Conservation (phyloP, 768 basidiomycete genomes). For the Infundibulicybe gibba region DNA sequence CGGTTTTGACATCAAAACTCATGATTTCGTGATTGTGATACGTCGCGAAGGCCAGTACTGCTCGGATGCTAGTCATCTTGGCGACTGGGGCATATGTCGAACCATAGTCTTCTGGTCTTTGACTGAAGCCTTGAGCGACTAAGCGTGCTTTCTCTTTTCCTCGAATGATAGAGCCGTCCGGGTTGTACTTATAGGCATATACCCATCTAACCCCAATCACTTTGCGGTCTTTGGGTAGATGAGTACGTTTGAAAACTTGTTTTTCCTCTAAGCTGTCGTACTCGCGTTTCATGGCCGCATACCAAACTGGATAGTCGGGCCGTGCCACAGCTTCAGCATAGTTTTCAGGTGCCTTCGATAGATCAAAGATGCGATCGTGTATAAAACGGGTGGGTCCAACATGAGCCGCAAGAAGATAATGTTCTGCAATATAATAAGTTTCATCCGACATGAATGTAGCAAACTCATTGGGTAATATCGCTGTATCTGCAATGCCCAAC, state of each 20-base stretch:
- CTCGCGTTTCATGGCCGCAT: constrained; percentile 18
- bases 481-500: no score
- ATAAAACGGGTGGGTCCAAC: not conserved
- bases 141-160: constrained; percentile 24
- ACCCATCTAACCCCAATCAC: constrained; percentile 30
- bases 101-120: constrained; percentile 28
- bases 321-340: constrained; percentile 13
- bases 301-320: constrained; percentile 17
- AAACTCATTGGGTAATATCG: no score
- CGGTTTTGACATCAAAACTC: constrained; percentile 22
- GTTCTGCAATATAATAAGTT: no score
- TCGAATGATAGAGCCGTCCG: constrained; percentile 23
- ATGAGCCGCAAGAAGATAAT: no score
- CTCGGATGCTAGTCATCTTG: constrained; percentile 14
- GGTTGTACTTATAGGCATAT: constrained; percentile 31
- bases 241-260: constrained; percentile 20
- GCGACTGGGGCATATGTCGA: constrained; percentile 30
- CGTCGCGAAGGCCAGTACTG: constrained; percentile 19
- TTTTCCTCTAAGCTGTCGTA: constrained; percentile 10
- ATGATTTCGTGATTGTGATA: constrained; percentile 15
- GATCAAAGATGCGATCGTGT: constrained; percentile 3
- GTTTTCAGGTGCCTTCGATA: constrained; percentile 11
- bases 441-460: no score
- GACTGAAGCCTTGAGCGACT: constrained; percentile 20
- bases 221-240: constrained; percentile 18